These are phyloP conservation scores for Cucurbita pepo DNA, from an alignment of 306 rosid species.

Conservation along the genomic window DNA sequence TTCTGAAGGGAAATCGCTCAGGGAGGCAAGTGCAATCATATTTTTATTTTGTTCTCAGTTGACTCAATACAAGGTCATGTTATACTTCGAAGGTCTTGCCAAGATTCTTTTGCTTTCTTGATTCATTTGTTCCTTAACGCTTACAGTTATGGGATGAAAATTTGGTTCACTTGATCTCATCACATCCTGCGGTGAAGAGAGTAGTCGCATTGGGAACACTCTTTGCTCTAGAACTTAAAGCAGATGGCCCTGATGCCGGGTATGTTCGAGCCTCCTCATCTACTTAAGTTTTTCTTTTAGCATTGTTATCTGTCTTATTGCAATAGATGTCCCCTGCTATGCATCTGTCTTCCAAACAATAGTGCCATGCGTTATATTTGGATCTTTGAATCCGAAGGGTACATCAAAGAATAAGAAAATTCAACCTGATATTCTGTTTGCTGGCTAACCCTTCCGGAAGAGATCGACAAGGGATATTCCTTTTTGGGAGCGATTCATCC, in stretches of 20 bases:
- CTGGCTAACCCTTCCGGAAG: neutral
- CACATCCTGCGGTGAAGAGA: constrained; percentile 61
- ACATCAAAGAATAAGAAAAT: neutral
- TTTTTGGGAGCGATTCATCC: too few relatives aligned
- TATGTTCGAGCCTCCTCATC: constrained; percentile 15
- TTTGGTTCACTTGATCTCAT: constrained; percentile 49
- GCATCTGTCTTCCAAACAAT: neutral
- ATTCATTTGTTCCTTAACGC: neutral
- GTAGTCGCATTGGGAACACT: constrained; percentile 72
- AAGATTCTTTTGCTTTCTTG: neutral
- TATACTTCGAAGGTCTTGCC: neutral
- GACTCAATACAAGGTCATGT: neutral
- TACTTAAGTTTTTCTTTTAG: neutral
- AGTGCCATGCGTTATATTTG: neutral
- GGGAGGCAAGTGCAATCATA: constrained; percentile 40
- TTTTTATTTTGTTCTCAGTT: neutral
- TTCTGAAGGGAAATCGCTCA: constrained; percentile 40
- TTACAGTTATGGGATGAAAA: constrained; percentile 78
- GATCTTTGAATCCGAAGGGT: neutral
- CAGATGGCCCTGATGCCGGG: constrained; percentile 72
- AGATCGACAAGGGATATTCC: too few relatives aligned
- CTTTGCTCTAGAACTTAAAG: constrained; percentile 72
- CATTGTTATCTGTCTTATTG: neutral
- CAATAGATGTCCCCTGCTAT: neutral
- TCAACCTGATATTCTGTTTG: neutral